Evolutionary conservation across 2,329 filamentous ascomycete species (phyloP).

Genomic region (Amauroascus verrucosus): DNA sequence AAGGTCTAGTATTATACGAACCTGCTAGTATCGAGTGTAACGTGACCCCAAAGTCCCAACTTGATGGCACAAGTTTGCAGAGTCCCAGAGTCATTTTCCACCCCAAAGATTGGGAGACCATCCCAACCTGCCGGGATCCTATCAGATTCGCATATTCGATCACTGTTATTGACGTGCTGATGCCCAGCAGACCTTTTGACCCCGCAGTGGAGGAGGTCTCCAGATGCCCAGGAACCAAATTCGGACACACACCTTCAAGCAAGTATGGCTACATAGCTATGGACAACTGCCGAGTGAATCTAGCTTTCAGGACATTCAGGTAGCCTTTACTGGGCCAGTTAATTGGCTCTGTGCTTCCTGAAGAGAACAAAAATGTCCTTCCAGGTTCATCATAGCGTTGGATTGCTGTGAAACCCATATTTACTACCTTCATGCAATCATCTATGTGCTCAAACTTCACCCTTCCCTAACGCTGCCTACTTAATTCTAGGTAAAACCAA

Average conservation of each 20-base stretch:
- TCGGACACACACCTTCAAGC: background rate
- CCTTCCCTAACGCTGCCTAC: background rate
- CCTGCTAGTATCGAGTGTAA: background rate
- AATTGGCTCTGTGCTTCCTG: background rate
- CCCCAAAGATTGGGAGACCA: background rate
- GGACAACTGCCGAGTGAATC: background rate
- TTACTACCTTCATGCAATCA: background rate
- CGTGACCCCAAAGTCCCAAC: background rate
- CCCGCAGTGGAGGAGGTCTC: background rate
- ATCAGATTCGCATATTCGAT: slow-evolving; percentile 1
- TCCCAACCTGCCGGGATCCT: slow-evolving; percentile 4
- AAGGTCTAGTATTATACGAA: background rate
- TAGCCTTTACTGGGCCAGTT: background rate
- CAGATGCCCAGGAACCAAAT: background rate
- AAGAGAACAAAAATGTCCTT: background rate
- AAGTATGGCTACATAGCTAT: background rate
- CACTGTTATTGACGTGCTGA: background rate
- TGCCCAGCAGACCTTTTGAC: background rate
- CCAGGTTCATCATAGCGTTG: background rate
- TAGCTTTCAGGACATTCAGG: background rate
- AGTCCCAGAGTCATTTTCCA: background rate
- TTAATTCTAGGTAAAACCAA: background rate
- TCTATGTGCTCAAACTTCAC: background rate
- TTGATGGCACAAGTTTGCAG: background rate
- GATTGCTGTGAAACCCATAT: background rate